These are phyloP conservation scores for Corymbia maculata DNA, from an alignment of 345 rosid species.

Conservation along the genomic window DNA sequence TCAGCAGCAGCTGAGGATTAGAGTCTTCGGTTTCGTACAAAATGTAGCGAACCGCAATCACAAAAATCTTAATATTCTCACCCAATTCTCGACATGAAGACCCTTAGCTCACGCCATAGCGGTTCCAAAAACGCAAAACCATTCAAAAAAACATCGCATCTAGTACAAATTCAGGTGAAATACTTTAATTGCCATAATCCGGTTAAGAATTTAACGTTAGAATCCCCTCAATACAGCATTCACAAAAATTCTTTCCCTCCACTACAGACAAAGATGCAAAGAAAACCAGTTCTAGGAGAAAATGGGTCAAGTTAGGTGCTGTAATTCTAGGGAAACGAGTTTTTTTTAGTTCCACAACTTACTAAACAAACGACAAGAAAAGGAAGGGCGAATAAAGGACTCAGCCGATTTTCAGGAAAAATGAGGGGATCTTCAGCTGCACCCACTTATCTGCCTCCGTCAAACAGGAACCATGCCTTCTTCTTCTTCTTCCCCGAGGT, in stretches of 20 bases:
- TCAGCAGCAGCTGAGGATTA: neutral
- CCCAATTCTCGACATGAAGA: neutral
- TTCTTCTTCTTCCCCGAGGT: constrained; percentile 17
- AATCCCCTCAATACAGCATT: neutral
- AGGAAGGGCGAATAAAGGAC: neutral
- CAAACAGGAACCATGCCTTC: constrained; percentile 22
- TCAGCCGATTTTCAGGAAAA: neutral
- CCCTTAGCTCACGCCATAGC: neutral
- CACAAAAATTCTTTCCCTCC: neutral
- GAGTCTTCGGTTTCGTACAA: neutral
- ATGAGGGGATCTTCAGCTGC: neutral
- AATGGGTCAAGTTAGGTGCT: neutral
- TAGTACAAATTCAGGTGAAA: neutral
- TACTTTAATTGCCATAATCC: neutral
- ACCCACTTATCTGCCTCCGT: neutral
- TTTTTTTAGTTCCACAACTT: neutral
- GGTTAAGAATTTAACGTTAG: too few species aligned
- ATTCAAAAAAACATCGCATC: neutral
- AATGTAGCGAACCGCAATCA: neutral
- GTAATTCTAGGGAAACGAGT: too few species aligned
- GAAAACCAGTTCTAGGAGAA: neutral
- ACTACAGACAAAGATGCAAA: neutral
- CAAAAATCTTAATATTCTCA: neutral
- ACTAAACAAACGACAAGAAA: neutral
- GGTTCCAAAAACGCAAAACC: neutral